Percentiles rank a stretch among this genome's conserved stretches.
These are phyloP conservation scores for Salix viminalis DNA, from an alignment of 345 rosid species.

Conservation along the genomic window DNA sequence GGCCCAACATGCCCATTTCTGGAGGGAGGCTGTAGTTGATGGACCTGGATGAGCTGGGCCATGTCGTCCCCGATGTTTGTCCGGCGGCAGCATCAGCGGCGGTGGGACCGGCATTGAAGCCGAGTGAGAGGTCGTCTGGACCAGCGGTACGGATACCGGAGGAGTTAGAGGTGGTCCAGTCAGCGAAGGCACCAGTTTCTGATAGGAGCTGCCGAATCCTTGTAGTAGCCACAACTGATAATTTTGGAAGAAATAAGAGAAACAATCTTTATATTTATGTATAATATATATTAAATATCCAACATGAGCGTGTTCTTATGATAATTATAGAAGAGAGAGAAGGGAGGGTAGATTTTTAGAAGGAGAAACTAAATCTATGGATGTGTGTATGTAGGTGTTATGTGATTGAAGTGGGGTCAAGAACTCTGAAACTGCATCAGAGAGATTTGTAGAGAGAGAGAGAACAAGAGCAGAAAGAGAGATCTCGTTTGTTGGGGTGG, in stretches of 20 bases:
- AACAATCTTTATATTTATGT: not conserved
- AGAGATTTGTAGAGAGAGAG: constrained; percentile 11
- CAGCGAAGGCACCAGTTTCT: constrained; percentile 91
- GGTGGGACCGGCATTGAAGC: constrained; percentile 83
- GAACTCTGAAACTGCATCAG: constrained; percentile 32
- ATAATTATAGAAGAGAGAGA: constrained; percentile 11
- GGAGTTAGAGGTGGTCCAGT: constrained; percentile 64
- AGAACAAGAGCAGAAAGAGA: constrained; percentile 17
- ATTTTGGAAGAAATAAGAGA: not conserved
- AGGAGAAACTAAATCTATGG: constrained; percentile 19
- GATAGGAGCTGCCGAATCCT: constrained; percentile 68
- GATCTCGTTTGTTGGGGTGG: constrained; percentile 26
- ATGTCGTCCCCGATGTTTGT: constrained; percentile 35
- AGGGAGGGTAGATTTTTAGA: not conserved
- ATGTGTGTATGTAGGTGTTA: constrained; percentile 34
- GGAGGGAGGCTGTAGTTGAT: constrained; percentile 54
- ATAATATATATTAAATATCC: not conserved
- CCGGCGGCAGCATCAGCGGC: constrained; percentile 29
- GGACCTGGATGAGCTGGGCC: constrained; percentile 45
- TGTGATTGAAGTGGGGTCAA: constrained; percentile 32
- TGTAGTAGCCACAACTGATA: constrained; percentile 88
- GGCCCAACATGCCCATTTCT: constrained; percentile 84
- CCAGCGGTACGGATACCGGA: constrained; percentile 51
- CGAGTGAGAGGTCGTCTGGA: constrained; percentile 89
- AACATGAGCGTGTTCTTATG: not conserved